Conservation (phyloP, 2,329 filamentous ascomycete species). For the Exophiala dermatitidis region DNA sequence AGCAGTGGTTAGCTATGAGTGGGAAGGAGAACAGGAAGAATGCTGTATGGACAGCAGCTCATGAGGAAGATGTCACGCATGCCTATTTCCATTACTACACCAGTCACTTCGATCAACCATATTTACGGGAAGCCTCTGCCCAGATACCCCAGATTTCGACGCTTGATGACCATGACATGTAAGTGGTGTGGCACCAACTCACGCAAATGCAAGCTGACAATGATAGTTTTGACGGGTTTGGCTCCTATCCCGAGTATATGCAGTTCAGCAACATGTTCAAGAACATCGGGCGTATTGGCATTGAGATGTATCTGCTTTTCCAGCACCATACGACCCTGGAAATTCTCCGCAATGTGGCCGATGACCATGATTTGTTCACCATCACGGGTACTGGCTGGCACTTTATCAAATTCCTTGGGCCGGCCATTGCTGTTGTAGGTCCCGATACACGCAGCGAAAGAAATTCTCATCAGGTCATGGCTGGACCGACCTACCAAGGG, state of each 20-base stretch:
- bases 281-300: slow-evolving; percentile 90
- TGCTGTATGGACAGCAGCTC: slow-evolving; percentile 82
- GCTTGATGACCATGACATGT: slow-evolving; percentile 97
- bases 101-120: slow-evolving; percentile 95
- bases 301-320: slow-evolving; percentile 97
- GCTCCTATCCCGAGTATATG: slow-evolving; percentile 97
- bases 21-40: slow-evolving; percentile 90
- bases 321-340: slow-evolving; percentile 96
- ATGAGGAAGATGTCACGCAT: slow-evolving; percentile 91
- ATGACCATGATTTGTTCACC: slow-evolving; percentile 88
- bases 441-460: slow-evolving; percentile 88
- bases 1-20: slow-evolving; percentile 89
- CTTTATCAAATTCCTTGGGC: slow-evolving; percentile 93
- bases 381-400: slow-evolving; percentile 98
- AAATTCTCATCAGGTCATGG: slow-evolving; percentile 84
- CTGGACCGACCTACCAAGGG: slow-evolving; percentile 92
- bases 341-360: slow-evolving; percentile 78
- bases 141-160: slow-evolving; percentile 92
- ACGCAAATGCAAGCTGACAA: neutral
- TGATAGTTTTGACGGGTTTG: slow-evolving; percentile 85
- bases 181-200: slow-evolving; percentile 41
- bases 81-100: slow-evolving; percentile 99
- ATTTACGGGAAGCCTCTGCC: slow-evolving; percentile 87
- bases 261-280: slow-evolving; percentile 96
- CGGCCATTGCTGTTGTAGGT: slow-evolving; percentile 80